Evolutionary conservation across 257 asterid species (phyloP), one percentile per base, ranked within the genome.

Genomic region (Mentha longifolia): DNA sequence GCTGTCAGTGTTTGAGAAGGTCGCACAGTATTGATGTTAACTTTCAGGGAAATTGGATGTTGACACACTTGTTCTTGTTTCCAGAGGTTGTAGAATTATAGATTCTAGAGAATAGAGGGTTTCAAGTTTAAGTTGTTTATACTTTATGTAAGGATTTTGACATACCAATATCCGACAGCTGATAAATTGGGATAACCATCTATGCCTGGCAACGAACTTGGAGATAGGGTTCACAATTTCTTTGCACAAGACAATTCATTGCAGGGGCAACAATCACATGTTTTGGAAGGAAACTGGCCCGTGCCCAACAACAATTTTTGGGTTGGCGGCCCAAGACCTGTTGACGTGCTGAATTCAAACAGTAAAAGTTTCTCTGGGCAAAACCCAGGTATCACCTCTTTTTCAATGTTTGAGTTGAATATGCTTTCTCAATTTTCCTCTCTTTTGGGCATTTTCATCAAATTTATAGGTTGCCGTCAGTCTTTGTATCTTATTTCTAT

Each of bases 141-240:
- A 54, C 50, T 61, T 65, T 50, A 51, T 39, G 50, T 22, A 43
- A 16, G 46, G 47, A n/a, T 15, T 30, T 9, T 5, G n/a, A 30
- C 55, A 3, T 28, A 43, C 50, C 69, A 61, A 56, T 69, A 30
- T 12, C n/a, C 54, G 31, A 56, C 68, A 56, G 59, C 72, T 71
- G 76, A 72, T 52, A 60, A n/a, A 58, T 77, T 43, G 39, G 78
- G 77, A 59, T 65, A 78, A 78, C 79, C 86, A 90, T 87, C 98
- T 80, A 93, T 93, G 98, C 97, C 97, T 89, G 98, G 97, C 76
- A 87, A 90, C 87, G 96, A 87, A 83, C 80, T 74, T 71, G 95
- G 94, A 76, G 97, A 91, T 67, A 85, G 96, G 93, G 91, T 93
- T 76, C 97, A 89, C 89, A 93, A 93, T 85, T 90, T 93, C 74